A percentile compares a stretch with the other conserved stretches of the same genome.
These are phyloP conservation scores for Neoscytalidium dimidiatum DNA, from an alignment of 2,329 filamentous ascomycete species.

Conservation along the genomic window DNA sequence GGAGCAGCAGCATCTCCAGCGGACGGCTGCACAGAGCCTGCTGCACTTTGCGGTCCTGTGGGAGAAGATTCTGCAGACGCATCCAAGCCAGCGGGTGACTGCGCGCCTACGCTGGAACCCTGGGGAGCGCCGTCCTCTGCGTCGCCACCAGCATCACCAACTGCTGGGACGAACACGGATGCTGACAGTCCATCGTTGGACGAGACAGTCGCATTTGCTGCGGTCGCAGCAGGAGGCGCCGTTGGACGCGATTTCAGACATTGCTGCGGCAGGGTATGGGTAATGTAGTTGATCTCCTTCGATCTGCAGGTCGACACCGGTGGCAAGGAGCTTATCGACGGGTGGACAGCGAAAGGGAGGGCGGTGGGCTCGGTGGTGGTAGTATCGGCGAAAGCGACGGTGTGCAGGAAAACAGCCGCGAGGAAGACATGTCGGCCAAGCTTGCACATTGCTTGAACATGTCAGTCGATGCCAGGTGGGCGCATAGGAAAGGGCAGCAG, in stretches of 20 bases:
- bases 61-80: background rate
- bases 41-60: slow-evolving; percentile 3
- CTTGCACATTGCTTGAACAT: slow-evolving; percentile 23
- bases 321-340: slow-evolving; percentile 18
- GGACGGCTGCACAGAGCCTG: slow-evolving; percentile 1
- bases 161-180: background rate
- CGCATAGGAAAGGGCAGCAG: slow-evolving; percentile 13
- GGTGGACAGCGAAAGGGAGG: slow-evolving; percentile 19
- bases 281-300: slow-evolving; percentile 79
- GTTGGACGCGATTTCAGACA: slow-evolving; percentile 68
- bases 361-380: slow-evolving; percentile 18
- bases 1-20: slow-evolving; percentile 19
- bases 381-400: slow-evolving; percentile 23
- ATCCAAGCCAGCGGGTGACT: background rate
- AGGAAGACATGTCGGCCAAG: slow-evolving; percentile 22
- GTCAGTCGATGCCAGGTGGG: slow-evolving; percentile 14
- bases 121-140: slow-evolving; percentile 15
- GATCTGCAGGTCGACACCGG: slow-evolving; percentile 45
- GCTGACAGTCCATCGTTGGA: background rate
- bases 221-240: slow-evolving; percentile 18
- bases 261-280: slow-evolving; percentile 73
- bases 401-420: slow-evolving; percentile 26
- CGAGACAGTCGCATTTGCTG: background rate
- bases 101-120: slow-evolving; percentile 20
- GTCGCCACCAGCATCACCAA: background rate